These are phyloP conservation scores for Puccinia polysora DNA, from an alignment of 1,284 basidiomycete species.

Conservation along the genomic window DNA sequence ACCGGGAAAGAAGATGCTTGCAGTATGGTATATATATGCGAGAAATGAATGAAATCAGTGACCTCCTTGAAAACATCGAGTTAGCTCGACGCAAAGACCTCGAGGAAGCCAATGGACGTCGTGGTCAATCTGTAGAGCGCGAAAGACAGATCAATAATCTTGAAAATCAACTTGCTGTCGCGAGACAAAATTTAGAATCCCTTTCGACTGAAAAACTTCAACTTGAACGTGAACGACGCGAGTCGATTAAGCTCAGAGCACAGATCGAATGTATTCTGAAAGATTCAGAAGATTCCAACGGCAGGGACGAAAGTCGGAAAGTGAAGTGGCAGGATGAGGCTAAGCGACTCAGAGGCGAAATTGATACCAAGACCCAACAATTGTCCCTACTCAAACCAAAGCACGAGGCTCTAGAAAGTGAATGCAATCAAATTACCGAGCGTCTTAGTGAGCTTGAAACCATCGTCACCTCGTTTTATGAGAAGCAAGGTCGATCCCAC, in stretches of 20 bases:
- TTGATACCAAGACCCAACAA: conserved; percentile 20
- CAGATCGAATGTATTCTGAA: conserved; percentile 39
- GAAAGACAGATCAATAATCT: conserved; percentile 34
- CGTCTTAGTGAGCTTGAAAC: conserved; percentile 67
- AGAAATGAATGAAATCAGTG: conserved; percentile 45
- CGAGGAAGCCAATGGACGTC: conserved; percentile 20
- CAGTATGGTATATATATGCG: conserved; percentile 66
- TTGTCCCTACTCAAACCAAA: conserved; percentile 23
- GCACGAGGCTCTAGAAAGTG: conserved; percentile 23
- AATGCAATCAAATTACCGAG: conserved; percentile 48
- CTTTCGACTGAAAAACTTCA: conserved; percentile 23
- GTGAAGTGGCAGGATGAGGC: conserved; percentile 8
- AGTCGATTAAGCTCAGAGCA: conserved; percentile 20
- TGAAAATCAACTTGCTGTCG: conserved; percentile 19
- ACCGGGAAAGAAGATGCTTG: conserved; percentile 86
- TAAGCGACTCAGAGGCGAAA: conserved; percentile 20
- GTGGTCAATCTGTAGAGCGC: conserved; percentile 14
- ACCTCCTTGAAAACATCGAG: conserved; percentile 45
- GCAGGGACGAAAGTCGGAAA: conserved; percentile 14
- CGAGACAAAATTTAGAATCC: conserved; percentile 26
- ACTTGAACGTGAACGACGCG: conserved; percentile 33
- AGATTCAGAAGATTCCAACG: conserved; percentile 36
- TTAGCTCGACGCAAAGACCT: conserved; percentile 44
- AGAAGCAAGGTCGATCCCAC: conserved; percentile 78
- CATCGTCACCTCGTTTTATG: conserved; percentile 67